Percentiles rank a stretch among this genome's conserved stretches.
Conservation (phyloP, 768 basidiomycete species). For the Saitozyma sp. region DNA sequence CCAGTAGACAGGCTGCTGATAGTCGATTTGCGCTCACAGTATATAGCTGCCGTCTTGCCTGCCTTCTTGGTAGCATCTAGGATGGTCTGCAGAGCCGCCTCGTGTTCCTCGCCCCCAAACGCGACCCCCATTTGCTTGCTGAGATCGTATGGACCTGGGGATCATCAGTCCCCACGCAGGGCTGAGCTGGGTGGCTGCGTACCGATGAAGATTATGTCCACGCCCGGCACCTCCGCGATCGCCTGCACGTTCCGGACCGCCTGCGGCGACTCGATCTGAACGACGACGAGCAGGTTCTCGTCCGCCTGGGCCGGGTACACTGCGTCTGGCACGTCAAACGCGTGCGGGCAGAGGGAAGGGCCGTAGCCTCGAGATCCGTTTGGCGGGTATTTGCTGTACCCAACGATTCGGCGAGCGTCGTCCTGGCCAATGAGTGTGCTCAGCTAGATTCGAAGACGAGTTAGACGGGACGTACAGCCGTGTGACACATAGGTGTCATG, state of each 20-base stretch:
- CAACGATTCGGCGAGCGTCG: conserved; percentile 21
- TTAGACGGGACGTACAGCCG: too few relatives aligned
- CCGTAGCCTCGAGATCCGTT: conserved; percentile 22
- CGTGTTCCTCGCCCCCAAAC: too few relatives aligned
- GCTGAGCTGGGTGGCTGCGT: too few relatives aligned
- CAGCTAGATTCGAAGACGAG: conserved; percentile 4
- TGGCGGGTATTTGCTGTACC: conserved; percentile 29
- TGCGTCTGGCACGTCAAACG: conserved; percentile 17
- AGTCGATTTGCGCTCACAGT: too few relatives aligned
- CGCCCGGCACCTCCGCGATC: conserved; percentile 63
- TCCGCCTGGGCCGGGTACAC: conserved; percentile 56
- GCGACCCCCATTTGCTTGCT: too few relatives aligned
- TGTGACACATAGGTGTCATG: not conserved
- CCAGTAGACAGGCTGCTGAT: too few relatives aligned
- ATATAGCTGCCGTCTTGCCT: too few relatives aligned
- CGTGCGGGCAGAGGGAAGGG: conserved; percentile 18
- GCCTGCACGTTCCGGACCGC: conserved; percentile 61
- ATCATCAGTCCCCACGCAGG: too few relatives aligned
- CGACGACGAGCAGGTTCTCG: conserved; percentile 60
- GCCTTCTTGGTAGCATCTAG: too few relatives aligned
- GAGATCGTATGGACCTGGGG: too few relatives aligned
- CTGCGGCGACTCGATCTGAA: conserved; percentile 67
- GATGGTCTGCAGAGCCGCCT: too few relatives aligned
- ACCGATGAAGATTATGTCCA: conserved; percentile 21
- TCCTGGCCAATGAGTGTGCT: conserved; percentile 26